Evolutionary conservation across 495 filamentous ascomycete genomes (phyloP), one percentile per base, ranked within the genome.

Genomic region (Parmelia sp.): DNA sequence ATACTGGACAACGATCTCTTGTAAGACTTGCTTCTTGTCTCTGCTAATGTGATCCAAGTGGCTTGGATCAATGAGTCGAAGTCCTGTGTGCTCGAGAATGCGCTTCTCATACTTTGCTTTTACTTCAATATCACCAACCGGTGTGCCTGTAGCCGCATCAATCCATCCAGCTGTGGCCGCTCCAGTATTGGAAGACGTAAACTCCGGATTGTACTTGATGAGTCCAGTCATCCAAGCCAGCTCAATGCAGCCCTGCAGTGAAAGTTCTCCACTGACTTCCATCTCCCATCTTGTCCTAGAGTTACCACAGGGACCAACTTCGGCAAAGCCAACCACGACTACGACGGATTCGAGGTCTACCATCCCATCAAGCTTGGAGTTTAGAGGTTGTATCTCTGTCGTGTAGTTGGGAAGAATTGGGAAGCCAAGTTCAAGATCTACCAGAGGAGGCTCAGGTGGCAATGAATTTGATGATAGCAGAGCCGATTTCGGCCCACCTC

Each of bases 221-320:
- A 67, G 58, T 5, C 69, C 69, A 64, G 69, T 72, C 2, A 72
- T 65, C 69, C 67, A 71, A 0, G 71, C 67, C 36, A 72, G 60
- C 44, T 72, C 71, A 37, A 71, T 56, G 33, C 33, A 71, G 37
- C 69, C 69, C 23, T 65, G 56, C 3, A 63, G 31, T 2, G 69
- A 60, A 17, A 72, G 58, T 12, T 66, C 31, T 2, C 61, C 67
- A 57, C 40, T 8, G 19, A 17, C 11, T 33, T 72, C 71, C 65
- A 72, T 69, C 25, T 72, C 66, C 71, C 71, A 72, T 36, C 71
- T 42, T 6, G 71, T 73, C 1, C 69, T 58, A 15, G 71, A 44
- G 47, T 58, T 71, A 3, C 71, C 70, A 49, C 56, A 70, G 8
- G 71, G 71, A 31, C 67, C 67, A 6, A 73, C 19, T 35, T 73